A percentile compares a stretch with the other conserved stretches of the same genome.
Conservation (phyloP, 768 basidiomycete genomes). For the Naganishia kalamii region DNA sequence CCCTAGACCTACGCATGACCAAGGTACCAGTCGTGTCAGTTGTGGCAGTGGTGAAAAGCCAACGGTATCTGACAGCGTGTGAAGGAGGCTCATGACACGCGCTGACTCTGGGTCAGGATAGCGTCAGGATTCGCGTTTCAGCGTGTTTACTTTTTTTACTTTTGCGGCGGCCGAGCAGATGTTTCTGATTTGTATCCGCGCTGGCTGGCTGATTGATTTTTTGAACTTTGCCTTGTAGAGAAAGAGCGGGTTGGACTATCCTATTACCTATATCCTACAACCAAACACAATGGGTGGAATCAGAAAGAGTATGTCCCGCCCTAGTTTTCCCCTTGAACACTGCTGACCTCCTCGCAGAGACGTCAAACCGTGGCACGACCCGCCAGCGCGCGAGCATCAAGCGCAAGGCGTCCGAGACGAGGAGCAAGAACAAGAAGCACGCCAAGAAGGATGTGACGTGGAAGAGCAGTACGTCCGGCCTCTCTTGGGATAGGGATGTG, state of each 20-base stretch:
- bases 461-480: constrained; percentile 64
- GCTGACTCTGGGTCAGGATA: no score
- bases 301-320: constrained; percentile 41
- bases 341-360: constrained; percentile 54
- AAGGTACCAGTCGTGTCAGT: no score
- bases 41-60: no score
- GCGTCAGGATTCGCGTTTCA: no score
- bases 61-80: no score
- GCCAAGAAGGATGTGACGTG: constrained; percentile 75
- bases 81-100: no score
- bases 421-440: constrained; percentile 66
- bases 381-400: constrained; percentile 66
- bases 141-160: background rate
- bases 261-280: background rate
- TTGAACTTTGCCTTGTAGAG: background rate
- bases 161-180: constrained; percentile 12
- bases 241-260: background rate
- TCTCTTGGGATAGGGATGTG: background rate
- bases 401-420: constrained; percentile 68
- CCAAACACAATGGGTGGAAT: constrained; percentile 38
- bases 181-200: constrained; percentile 5
- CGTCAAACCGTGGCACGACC: constrained; percentile 70
- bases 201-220: constrained; percentile 5
- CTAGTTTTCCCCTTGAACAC: background rate
- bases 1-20: no score